Evolutionary conservation across 1,284 basidiomycete species (phyloP).

Genomic region (Cryptococcus jaspeensis): DNA sequence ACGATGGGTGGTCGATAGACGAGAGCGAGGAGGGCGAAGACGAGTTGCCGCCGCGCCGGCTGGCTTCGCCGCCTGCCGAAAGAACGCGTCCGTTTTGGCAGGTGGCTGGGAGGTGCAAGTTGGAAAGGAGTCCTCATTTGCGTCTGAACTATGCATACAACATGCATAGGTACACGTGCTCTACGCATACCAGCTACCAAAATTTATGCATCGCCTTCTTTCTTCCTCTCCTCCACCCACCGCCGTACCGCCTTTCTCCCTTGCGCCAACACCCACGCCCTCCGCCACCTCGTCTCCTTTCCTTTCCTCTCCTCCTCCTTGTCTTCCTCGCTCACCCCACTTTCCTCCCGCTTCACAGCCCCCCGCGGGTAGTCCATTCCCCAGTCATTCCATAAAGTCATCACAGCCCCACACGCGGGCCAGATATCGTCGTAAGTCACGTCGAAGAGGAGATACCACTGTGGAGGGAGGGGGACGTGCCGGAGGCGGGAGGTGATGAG

Average conservation of each 20-base stretch:
- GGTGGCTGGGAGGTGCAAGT: too few relatives aligned
- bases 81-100: neutral
- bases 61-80: neutral
- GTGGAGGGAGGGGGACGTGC: slow-evolving; percentile 68
- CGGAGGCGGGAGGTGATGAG: slow-evolving; percentile 69
- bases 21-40: neutral
- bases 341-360: neutral
- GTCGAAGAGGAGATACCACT: slow-evolving; percentile 90
- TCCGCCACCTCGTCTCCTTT: slow-evolving; percentile 59
- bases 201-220: too few relatives aligned
- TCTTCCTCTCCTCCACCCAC: slow-evolving; percentile 57
- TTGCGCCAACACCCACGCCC: slow-evolving; percentile 57
- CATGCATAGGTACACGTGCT: neutral
- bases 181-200: neutral
- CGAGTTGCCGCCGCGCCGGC: neutral
- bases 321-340: slow-evolving; percentile 53
- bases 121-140: too few relatives aligned
- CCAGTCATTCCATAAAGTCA: slow-evolving; percentile 62
- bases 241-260: slow-evolving; percentile 40
- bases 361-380: slow-evolving; percentile 19
- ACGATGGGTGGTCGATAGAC: neutral
- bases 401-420: slow-evolving; percentile 72
- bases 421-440: slow-evolving; percentile 79
- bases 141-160: too few relatives aligned
- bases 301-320: slow-evolving; percentile 13